Conservation (phyloP, 2,329 filamentous ascomycete genomes). For the Aspergillus arachidicola region DNA sequence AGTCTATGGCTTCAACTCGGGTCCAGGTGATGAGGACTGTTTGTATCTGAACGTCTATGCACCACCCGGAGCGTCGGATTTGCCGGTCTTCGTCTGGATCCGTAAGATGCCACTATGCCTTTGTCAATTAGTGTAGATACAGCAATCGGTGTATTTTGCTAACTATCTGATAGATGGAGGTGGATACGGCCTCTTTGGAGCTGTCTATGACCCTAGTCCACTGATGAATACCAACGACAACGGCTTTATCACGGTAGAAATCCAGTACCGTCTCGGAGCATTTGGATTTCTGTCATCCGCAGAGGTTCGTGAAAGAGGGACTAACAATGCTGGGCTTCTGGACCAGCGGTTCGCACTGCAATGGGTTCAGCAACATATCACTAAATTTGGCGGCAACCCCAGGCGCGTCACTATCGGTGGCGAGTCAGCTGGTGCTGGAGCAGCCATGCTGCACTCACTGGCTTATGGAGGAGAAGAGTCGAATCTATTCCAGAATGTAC, state of each 20-base stretch:
- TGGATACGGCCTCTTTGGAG: not conserved
- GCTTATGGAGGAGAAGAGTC: not conserved
- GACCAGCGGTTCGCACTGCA: not conserved
- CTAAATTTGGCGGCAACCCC: not conserved
- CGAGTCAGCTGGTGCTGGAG: not conserved
- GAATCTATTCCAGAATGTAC: not conserved
- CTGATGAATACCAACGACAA: not conserved
- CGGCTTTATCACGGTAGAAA: not conserved
- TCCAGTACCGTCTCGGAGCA: slow-evolving; percentile 4
- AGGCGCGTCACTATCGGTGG: not conserved
- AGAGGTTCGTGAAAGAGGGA: not conserved
- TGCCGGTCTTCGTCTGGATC: slow-evolving; percentile 8
- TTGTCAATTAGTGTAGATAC: not conserved
- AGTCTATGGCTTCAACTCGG: not conserved
- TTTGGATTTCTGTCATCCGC: slow-evolving; percentile 4
- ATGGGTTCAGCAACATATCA: slow-evolving; percentile 1
- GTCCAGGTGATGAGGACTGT: not conserved
- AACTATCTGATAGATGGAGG: not conserved
- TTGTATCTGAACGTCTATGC: slow-evolving; percentile 5
- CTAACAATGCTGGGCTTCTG: not conserved
- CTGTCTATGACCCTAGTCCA: not conserved
- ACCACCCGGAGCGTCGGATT: not conserved
- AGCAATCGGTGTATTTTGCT: not conserved
- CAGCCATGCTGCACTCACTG: not conserved
- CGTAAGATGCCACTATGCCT: not conserved